phyloP scores from a whole-genome alignment of 2,329 filamentous ascomycete species.

The Ceratocystis diversiconidia region DNA sequence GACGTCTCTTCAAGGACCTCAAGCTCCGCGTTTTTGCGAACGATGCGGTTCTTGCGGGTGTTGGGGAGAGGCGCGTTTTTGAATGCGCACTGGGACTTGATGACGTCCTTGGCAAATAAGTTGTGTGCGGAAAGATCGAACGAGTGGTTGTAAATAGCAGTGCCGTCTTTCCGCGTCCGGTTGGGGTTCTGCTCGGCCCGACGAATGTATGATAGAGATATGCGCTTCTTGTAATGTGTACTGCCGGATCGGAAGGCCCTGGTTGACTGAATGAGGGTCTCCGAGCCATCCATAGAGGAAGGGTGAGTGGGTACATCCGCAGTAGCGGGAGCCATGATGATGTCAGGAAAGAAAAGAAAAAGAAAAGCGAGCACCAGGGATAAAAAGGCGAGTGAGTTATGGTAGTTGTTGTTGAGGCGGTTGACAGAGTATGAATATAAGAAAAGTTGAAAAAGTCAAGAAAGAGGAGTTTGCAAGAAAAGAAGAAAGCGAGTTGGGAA shows the following conservation, averaged over 20 bases:
- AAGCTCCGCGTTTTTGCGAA: background rate
- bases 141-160: slow-evolving; percentile 4
- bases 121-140: background rate
- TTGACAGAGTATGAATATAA: background rate
- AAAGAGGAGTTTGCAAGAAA: background rate
- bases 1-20: slow-evolving; percentile 10
- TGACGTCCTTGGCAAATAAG: background rate
- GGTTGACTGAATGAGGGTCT: background rate
- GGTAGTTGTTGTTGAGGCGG: background rate
- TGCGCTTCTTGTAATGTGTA: slow-evolving; percentile 5
- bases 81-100: background rate
- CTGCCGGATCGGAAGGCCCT: background rate
- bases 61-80: background rate
- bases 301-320: background rate
- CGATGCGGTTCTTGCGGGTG: background rate
- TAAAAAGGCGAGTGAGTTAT: background rate
- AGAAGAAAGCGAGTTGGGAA: background rate
- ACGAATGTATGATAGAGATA: slow-evolving; percentile 4
- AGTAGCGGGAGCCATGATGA: slow-evolving; percentile 2
- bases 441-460: background rate
- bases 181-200: slow-evolving; percentile 7
- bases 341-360: background rate
- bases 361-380: background rate
- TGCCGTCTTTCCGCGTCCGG: slow-evolving; percentile 12
- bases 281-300: background rate